phyloP scores from a whole-genome alignment of 177 flowering plant species.

The Vitis hybrid region DNA sequence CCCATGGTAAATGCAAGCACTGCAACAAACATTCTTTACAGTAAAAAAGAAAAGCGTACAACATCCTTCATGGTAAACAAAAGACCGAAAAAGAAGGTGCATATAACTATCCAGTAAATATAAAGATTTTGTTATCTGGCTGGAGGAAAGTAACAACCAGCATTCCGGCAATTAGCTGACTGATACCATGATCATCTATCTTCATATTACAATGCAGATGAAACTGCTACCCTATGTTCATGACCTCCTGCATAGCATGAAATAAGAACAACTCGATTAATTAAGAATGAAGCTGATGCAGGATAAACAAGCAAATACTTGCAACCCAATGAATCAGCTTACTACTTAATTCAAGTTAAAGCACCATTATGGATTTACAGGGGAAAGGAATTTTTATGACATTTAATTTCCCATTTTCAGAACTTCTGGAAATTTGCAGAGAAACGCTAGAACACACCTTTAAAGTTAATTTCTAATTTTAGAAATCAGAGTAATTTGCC shows the following conservation, averaged over 20 bases:
- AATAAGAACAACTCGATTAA: not conserved
- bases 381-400: no score
- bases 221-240: conserved; percentile 9
- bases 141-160: conserved; percentile 11
- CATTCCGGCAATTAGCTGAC: conserved; percentile 7
- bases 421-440: no score
- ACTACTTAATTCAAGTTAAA: not conserved
- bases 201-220: conserved; percentile 3
- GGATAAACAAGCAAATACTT: not conserved
- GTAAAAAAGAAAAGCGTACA: conserved; percentile 4
- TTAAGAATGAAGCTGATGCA: not conserved
- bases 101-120: conserved; percentile 5
- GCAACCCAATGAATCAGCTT: no score
- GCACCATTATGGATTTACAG: no score
- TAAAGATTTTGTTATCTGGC: conserved; percentile 2
- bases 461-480: no score
- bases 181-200: conserved; percentile 2
- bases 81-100: not conserved
- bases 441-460: no score
- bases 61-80: not conserved
- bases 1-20: not conserved
- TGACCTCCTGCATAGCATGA: conserved; percentile 20
- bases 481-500: no score
- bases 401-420: no score
- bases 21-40: conserved; percentile 4